Evolutionary conservation across 108 stramenopile species (phyloP), one percentile per base, ranked within the genome.

Genomic region (Skeletonema grethae): DNA sequence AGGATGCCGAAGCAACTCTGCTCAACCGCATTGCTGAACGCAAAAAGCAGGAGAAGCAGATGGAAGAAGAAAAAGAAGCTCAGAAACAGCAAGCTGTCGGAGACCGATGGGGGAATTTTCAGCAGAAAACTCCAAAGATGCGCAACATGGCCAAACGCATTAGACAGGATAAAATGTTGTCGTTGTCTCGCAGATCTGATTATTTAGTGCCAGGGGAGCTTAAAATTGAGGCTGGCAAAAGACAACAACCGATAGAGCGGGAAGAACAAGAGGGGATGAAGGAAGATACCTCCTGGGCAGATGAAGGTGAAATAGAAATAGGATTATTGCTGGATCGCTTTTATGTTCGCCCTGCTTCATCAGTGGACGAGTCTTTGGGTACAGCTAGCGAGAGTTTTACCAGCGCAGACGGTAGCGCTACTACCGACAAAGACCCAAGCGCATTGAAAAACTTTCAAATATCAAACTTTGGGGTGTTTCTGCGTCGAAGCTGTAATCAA

Each of bases 261-360:
- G 65, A 57, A 13, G 60, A 67, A 50, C 24, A 20, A 13, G 11
- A 4, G 7, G 39, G 9, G 10, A 32, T 13, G 15, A 53, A 31
- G 46, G 77, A 79, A 59, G 70, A 70, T 36, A 25, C 46, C 20
- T 8, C 69, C 28, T 70, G 69, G 69, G 25, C 65, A 6, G 29
- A 34, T 8, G 77, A 79, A 65, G 77, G 70, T 28, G 53, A 72
- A 43, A 61, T 79, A 38, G 77, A 79, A 56, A 24, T 79, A 45
- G 77, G 77, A 15, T 39, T 79, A 10, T 65, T 46, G 38, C 38
- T 79, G 20, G 70, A 79, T 53, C 56, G 64, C 28, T 60, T 79
- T 58, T 61, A 79, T 28, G 70, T 72, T 39, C 29, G 77, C 36
- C 70, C 70, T 50, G 76, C 63, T 31, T 57, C 61, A 63, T 2